These are phyloP conservation scores for Scenedesmus sp. DNA, from an alignment of 163 green algal species.

Conservation along the genomic window DNA sequence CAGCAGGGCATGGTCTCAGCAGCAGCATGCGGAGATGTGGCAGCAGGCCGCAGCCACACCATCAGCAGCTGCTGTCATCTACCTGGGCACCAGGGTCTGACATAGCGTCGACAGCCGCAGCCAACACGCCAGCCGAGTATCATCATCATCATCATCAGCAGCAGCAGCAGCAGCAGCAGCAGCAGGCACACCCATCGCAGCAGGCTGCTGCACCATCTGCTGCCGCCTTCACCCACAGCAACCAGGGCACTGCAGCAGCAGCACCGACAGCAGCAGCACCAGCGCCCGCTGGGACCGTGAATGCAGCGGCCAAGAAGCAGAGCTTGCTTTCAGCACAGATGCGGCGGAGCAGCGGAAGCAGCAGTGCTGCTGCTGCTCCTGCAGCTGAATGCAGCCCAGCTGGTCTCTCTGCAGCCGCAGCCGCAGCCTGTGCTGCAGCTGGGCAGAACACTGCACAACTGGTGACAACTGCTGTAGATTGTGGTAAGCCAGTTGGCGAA, in stretches of 20 bases:
- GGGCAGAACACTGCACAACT: neutral
- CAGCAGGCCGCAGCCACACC: neutral
- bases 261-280: neutral
- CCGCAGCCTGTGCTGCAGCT: neutral
- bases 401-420: neutral
- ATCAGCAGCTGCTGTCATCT: neutral
- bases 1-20: neutral
- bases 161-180: neutral
- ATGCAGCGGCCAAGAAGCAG: conserved; percentile 28
- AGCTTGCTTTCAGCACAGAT: conserved; percentile 49
- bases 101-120: neutral
- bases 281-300: neutral
- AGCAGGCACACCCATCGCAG: neutral
- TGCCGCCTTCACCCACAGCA: neutral
- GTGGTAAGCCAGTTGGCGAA: neutral
- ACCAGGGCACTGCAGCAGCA: neutral
- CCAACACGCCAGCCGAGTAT: neutral
- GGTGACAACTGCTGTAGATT: neutral
- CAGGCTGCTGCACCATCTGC: neutral
- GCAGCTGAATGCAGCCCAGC: neutral
- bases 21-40: neutral
- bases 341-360: conserved; percentile 14
- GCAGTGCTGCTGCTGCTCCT: neutral
- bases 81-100: neutral
- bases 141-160: neutral